A percentile compares a stretch with the other conserved stretches of the same genome.
These are phyloP conservation scores for Leptodermis oblonga DNA, from an alignment of 257 asterid species.

Conservation along the genomic window DNA sequence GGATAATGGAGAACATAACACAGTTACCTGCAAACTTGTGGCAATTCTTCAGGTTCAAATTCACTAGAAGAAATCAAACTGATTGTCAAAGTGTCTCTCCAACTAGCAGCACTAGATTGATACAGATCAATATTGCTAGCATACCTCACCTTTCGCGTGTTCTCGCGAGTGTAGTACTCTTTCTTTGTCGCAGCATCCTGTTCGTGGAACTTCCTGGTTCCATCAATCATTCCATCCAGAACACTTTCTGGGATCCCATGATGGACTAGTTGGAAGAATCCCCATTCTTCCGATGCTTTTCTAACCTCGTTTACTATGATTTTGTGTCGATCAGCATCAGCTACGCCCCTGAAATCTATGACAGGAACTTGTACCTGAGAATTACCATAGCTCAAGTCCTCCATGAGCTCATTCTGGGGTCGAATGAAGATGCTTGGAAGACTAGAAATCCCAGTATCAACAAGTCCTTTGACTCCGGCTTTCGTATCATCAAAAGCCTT, in stretches of 20 bases:
- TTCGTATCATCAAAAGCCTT: constrained; percentile 23
- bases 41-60: constrained; percentile 44
- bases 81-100: constrained; percentile 61
- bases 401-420: constrained; percentile 31
- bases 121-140: constrained; percentile 49
- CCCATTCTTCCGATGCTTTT: constrained; percentile 49
- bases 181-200: constrained; percentile 43
- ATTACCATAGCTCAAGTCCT: constrained; percentile 19
- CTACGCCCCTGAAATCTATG: constrained; percentile 33
- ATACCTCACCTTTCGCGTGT: constrained; percentile 35
- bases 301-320: constrained; percentile 24
- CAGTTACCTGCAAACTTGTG: constrained; percentile 52
- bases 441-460: constrained; percentile 23
- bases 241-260: constrained; percentile 45
- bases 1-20: too few relatives aligned
- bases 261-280: constrained; percentile 53
- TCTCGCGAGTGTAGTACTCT: constrained; percentile 30
- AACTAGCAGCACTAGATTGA: constrained; percentile 44
- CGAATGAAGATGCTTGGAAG: constrained; percentile 26
- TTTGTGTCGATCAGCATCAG: constrained; percentile 10
- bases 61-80: constrained; percentile 11
- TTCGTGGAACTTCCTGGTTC: constrained; percentile 47
- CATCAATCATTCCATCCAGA: constrained; percentile 45
- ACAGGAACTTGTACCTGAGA: constrained; percentile 37
- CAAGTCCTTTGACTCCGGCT: constrained; percentile 28